phyloP scores from a whole-genome alignment of 768 basidiomycete species.

The Sarcodon aspratus region DNA sequence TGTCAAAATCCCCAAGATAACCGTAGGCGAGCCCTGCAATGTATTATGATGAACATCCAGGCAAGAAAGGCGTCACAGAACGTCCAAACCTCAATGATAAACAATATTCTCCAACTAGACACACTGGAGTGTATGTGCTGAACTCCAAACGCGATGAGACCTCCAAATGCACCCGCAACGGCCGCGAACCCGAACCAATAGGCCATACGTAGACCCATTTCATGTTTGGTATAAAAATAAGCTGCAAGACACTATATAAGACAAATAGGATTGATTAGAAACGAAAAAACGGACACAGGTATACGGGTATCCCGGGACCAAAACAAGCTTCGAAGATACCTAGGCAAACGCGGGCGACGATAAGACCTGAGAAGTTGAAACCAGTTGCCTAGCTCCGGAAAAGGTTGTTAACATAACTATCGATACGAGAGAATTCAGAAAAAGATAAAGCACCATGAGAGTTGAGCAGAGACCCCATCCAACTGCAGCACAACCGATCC shows the following conservation, averaged over 20 bases:
- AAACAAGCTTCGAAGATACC: conserved; percentile 74
- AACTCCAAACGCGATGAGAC: conserved; percentile 73
- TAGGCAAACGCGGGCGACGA: conserved; percentile 48
- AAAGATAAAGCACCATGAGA: conserved; percentile 37
- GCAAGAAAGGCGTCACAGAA: too few species aligned
- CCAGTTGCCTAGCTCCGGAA: conserved; percentile 35
- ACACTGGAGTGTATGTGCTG: conserved; percentile 44
- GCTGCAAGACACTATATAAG: conserved; percentile 25
- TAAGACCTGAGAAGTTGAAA: conserved; percentile 47
- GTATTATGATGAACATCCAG: too few species aligned
- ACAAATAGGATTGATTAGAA: background rate
- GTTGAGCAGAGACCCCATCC: conserved; percentile 75
- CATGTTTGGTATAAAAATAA: conserved; percentile 65
- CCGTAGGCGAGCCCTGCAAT: conserved; percentile 41
- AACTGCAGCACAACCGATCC: conserved; percentile 52
- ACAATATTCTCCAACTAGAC: conserved; percentile 50
- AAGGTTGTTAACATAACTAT: background rate
- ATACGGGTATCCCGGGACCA: conserved; percentile 66
- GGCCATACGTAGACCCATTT: conserved; percentile 66
- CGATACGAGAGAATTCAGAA: background rate
- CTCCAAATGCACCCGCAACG: conserved; percentile 76
- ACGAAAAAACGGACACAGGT: conserved; percentile 45
- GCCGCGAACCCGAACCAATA: conserved; percentile 83
- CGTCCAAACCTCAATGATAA: conserved; percentile 45
- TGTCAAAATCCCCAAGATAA: conserved; percentile 49